phyloP scores from a whole-genome alignment of 2,329 filamentous ascomycete species.

The Fusarium falciforme region DNA sequence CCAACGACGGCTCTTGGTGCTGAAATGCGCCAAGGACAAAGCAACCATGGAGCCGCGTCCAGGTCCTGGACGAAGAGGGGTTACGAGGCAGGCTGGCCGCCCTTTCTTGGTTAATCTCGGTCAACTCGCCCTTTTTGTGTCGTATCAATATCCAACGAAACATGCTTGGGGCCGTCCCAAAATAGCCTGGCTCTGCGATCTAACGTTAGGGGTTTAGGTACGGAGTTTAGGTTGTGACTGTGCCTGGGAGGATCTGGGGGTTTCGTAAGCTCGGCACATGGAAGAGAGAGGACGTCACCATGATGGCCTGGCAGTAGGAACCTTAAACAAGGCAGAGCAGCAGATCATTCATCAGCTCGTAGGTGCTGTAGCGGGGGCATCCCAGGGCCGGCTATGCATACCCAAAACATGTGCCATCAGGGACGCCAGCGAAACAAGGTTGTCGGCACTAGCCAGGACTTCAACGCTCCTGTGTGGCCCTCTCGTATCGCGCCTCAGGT shows the following conservation, averaged over 20 bases:
- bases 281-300: slow-evolving; percentile 17
- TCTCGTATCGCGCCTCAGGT: not conserved
- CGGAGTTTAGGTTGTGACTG: not conserved
- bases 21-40: not conserved
- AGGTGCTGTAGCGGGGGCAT: not conserved
- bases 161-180: not conserved
- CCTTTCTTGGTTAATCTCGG: not conserved
- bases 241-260: not conserved
- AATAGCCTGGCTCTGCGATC: not conserved
- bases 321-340: slow-evolving; percentile 3
- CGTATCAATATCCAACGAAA: not conserved
- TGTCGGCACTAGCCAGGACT: not conserved
- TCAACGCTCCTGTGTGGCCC: not conserved
- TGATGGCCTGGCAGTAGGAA: slow-evolving; percentile 6
- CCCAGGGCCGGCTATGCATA: slow-evolving; percentile 1
- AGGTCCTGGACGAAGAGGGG: not conserved
- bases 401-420: slow-evolving; percentile 12
- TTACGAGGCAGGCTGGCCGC: not conserved
- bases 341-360: not conserved
- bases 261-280: not conserved
- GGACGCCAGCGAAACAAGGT: slow-evolving; percentile 1
- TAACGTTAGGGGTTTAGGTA: not conserved
- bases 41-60: not conserved
- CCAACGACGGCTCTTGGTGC: not conserved
- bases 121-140: not conserved